Percentiles rank a stretch among this genome's conserved stretches.
Conservation (phyloP, 768 basidiomycete genomes). For the Clathrus columnatus region DNA sequence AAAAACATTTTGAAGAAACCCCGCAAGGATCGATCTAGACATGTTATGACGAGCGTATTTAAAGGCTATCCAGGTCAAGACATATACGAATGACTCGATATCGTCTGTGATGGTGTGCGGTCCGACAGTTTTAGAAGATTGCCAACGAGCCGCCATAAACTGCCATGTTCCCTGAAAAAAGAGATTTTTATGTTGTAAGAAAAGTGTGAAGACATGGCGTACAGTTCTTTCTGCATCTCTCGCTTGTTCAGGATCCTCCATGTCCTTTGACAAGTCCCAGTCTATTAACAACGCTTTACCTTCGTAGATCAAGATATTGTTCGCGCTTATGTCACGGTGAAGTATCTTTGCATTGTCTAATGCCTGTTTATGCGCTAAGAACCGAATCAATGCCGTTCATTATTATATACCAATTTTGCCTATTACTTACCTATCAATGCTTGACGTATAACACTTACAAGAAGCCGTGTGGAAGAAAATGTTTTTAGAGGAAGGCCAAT, state of each 20-base stretch:
- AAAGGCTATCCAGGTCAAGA: background rate
- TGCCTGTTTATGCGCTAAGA: background rate
- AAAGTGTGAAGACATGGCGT: background rate
- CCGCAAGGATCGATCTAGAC: too few relatives aligned
- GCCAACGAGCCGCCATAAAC: background rate
- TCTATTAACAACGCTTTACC: slow-evolving; percentile 1
- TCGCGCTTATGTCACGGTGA: slow-evolving; percentile 1
- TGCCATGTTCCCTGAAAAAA: slow-evolving; percentile 6
- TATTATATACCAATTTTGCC: background rate
- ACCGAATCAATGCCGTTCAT: background rate
- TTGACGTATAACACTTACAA: background rate
- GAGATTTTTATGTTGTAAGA: background rate
- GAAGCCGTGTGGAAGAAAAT: background rate
- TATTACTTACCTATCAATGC: background rate
- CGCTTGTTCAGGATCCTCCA: background rate
- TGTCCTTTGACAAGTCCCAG: background rate
- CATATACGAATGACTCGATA: slow-evolving; percentile 6
- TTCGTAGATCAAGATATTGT: background rate
- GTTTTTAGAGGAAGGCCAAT: background rate
- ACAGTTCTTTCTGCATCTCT: background rate
- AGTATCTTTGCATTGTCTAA: slow-evolving; percentile 4
- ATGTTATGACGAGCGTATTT: background rate
- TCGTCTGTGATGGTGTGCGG: slow-evolving; percentile 1
- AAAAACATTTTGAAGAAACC: too few relatives aligned
- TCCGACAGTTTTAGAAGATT: background rate